These are phyloP conservation scores for Colletotrichum spinosum DNA, from an alignment of 2,329 filamentous ascomycete species.

Conservation along the genomic window DNA sequence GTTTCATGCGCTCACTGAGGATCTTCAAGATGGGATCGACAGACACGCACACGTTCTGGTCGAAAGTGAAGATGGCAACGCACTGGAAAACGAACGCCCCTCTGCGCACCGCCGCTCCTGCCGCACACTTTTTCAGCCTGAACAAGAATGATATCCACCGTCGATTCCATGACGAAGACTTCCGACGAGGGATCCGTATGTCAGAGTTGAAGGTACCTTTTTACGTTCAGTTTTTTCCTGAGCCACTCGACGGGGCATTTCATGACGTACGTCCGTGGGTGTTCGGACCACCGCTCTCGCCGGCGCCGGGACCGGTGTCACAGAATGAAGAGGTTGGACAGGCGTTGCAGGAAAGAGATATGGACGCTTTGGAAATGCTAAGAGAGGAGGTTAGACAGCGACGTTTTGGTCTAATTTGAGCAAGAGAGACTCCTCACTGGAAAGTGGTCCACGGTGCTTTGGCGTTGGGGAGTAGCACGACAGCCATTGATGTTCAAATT, in stretches of 20 bases:
- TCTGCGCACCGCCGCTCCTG: background rate
- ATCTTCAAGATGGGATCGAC: conserved; percentile 20
- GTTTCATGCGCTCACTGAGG: conserved; percentile 2
- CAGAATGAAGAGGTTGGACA: too few relatives aligned
- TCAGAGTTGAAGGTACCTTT: conserved; percentile 9
- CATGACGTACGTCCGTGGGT: conserved; percentile 4
- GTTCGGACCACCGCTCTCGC: background rate
- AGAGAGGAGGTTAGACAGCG: too few relatives aligned
- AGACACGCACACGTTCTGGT: conserved; percentile 7
- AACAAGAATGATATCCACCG: background rate
- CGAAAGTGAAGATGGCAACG: background rate
- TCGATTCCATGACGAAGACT: background rate
- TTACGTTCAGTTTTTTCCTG: conserved; percentile 16
- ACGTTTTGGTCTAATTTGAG: too few relatives aligned
- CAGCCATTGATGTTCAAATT: too few relatives aligned
- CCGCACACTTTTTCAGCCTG: background rate
- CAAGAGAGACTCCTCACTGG: too few relatives aligned
- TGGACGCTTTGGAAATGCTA: too few relatives aligned
- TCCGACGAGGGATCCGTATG: background rate
- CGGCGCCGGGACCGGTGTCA: too few relatives aligned
- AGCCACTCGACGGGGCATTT: background rate
- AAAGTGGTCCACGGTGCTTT: too few relatives aligned
- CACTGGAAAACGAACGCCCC: background rate
- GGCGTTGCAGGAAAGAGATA: too few relatives aligned
- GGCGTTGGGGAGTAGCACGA: too few relatives aligned